phyloP scores from a whole-genome alignment of 192 early-diverging fungal species.

The Backusella macrospora region DNA sequence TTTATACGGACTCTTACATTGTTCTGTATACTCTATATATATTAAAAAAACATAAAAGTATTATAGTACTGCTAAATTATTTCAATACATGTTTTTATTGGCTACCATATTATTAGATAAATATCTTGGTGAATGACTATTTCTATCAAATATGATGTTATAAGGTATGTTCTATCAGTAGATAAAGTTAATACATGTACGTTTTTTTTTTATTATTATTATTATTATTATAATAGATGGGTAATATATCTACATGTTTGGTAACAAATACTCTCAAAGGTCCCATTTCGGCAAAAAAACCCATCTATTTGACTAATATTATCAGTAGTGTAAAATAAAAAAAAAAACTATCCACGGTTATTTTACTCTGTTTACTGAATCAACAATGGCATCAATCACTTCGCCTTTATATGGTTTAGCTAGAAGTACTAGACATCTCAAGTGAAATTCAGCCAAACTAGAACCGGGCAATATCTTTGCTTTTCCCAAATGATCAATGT shows the following conservation, averaged over 20 bases:
- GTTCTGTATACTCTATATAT: too few relatives aligned
- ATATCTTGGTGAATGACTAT: too few relatives aligned
- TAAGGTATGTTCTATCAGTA: background rate
- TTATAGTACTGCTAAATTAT: background rate
- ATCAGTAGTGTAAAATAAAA: background rate
- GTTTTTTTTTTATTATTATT: too few relatives aligned
- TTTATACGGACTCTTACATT: too few relatives aligned
- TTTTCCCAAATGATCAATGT: constrained; percentile 73
- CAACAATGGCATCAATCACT: constrained; percentile 90
- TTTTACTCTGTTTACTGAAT: constrained; percentile 80
- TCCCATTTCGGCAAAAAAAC: too few relatives aligned
- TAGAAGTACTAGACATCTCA: constrained; percentile 89
- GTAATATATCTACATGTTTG: background rate
- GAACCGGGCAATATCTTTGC: constrained; percentile 79
- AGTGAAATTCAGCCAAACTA: constrained; percentile 88
- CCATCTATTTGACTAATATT: too few relatives aligned
- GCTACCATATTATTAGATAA: too few relatives aligned
- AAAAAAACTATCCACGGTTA: background rate
- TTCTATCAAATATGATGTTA: too few relatives aligned
- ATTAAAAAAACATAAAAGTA: background rate
- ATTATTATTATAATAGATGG: too few relatives aligned
- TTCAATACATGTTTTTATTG: too few relatives aligned
- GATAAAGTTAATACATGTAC: background rate
- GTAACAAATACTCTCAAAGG: too few relatives aligned
- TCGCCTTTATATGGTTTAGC: constrained; percentile 97